Percentiles rank a stretch among this genome's conserved stretches.
phyloP scores from a whole-genome alignment of 23 red algal genomes.

The Porphyridium purpureum region DNA sequence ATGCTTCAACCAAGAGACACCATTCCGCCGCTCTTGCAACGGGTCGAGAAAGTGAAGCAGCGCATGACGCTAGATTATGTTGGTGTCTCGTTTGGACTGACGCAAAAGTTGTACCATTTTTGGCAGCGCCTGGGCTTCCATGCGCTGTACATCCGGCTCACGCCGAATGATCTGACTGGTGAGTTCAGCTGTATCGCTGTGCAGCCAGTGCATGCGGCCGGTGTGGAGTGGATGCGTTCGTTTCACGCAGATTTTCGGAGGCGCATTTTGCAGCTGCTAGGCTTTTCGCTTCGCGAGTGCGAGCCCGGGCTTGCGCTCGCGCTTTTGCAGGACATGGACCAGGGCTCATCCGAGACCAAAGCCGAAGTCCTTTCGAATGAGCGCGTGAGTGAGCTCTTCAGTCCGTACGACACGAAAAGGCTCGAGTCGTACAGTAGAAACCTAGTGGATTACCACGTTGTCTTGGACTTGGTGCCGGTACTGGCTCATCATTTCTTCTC shows the following conservation, averaged over 20 bases:
- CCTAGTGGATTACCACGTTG: slow-evolving; percentile 80
- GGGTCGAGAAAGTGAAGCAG: slow-evolving; percentile 21
- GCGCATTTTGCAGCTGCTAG: slow-evolving; percentile 59
- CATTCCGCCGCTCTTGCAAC: slow-evolving; percentile 64
- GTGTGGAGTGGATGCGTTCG: slow-evolving; percentile 17
- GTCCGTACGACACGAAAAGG: slow-evolving; percentile 47
- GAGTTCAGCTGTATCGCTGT: slow-evolving; percentile 83
- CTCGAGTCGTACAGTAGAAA: slow-evolving; percentile 60
- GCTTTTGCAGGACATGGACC: slow-evolving; percentile 3
- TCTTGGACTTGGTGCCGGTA: slow-evolving; percentile 69
- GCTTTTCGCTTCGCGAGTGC: slow-evolving; percentile 33
- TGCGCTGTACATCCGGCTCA: slow-evolving; percentile 68
- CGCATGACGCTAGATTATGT: slow-evolving; percentile 58
- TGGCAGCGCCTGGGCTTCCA: slow-evolving; percentile 60
- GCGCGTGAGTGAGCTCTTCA: slow-evolving; percentile 27
- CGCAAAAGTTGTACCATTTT: slow-evolving; percentile 63
- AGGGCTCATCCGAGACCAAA: not conserved
- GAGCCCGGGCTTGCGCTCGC: slow-evolving; percentile 40
- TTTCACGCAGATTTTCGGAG: slow-evolving; percentile 57
- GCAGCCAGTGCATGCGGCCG: not conserved
- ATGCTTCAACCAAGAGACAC: slow-evolving; percentile 37
- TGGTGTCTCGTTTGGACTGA: slow-evolving; percentile 93
- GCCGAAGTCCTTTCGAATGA: slow-evolving; percentile 5
- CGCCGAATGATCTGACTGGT: slow-evolving; percentile 79
- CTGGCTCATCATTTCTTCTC: slow-evolving; percentile 39